Conservation (phyloP, 768 basidiomycete genomes). For the Tephrocybe sp. region DNA sequence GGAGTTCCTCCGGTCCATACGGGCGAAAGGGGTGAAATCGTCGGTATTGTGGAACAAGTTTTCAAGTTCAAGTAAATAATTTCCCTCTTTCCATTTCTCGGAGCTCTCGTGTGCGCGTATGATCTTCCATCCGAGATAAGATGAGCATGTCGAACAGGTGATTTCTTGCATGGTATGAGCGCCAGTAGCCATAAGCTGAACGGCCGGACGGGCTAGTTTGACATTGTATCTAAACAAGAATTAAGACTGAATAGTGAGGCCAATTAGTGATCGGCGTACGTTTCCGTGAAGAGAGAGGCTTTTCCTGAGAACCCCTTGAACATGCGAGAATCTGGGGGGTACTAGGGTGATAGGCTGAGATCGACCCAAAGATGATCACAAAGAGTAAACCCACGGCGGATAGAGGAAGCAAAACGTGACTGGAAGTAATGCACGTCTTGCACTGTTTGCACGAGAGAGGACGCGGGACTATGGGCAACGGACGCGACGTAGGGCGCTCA, state of each 20-base stretch:
- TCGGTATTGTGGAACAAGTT: constrained; percentile 33
- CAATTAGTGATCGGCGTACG: constrained; percentile 33
- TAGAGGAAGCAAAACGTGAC: constrained; percentile 39
- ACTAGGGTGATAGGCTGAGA: constrained; percentile 25
- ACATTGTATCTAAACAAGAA: constrained; percentile 44
- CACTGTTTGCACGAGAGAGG: constrained; percentile 48
- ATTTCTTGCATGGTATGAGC: constrained; percentile 64
- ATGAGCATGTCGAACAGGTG: constrained; percentile 46
- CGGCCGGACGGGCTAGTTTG: constrained; percentile 40
- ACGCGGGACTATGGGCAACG: constrained; percentile 49
- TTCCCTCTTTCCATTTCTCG: constrained; percentile 66
- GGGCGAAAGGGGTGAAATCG: constrained; percentile 12
- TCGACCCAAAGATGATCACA: background rate
- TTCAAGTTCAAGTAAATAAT: constrained; percentile 59
- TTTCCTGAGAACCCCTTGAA: constrained; percentile 60
- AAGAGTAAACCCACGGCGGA: constrained; percentile 32
- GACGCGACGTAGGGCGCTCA: constrained; percentile 33
- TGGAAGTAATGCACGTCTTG: constrained; percentile 43
- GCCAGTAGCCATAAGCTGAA: constrained; percentile 63
- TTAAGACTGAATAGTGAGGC: too few relatives aligned
- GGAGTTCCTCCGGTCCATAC: constrained; percentile 24
- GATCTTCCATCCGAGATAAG: constrained; percentile 66
- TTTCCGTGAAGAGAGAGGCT: constrained; percentile 58
- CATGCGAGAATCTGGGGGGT: constrained; percentile 43
- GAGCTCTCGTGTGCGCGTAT: constrained; percentile 53